Evolutionary conservation across 208 protist species (phyloP).

Genomic region (Histomonas meleagridis): DNA sequence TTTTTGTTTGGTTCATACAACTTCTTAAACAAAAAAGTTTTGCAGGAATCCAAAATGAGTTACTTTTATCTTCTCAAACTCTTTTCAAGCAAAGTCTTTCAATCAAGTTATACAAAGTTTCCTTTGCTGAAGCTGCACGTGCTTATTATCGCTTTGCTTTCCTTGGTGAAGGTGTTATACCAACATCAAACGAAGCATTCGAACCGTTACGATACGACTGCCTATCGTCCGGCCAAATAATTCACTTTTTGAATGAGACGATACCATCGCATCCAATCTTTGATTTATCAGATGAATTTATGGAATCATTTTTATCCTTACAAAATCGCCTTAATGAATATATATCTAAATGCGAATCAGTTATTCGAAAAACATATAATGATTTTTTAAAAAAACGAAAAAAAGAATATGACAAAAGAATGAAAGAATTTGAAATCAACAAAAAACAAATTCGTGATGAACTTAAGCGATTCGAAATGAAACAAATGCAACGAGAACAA

Average conservation of each 20-base stretch:
- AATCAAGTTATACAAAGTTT: neutral
- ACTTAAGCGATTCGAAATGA: neutral
- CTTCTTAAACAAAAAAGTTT: neutral
- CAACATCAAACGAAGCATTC: neutral
- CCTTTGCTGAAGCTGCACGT: neutral
- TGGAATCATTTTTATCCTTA: neutral
- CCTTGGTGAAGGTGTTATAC: neutral
- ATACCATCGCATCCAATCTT: neutral
- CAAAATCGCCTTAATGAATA: constrained; percentile 13
- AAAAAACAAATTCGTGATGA: neutral
- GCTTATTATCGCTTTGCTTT: neutral
- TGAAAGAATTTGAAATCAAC: neutral
- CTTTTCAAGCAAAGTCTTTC: neutral
- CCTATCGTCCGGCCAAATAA: neutral
- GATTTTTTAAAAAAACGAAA: neutral
- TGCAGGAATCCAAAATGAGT: neutral
- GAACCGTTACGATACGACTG: neutral
- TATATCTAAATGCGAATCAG: neutral
- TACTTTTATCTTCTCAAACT: neutral
- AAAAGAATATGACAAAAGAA: neutral
- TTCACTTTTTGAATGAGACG: neutral
- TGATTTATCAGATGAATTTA: neutral
- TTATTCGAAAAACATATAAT: neutral
- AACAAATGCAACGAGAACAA: neutral
- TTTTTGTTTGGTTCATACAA: neutral